Conservation (phyloP, 495 filamentous ascomycete species). For the Hapsidospora chrysogenum region DNA sequence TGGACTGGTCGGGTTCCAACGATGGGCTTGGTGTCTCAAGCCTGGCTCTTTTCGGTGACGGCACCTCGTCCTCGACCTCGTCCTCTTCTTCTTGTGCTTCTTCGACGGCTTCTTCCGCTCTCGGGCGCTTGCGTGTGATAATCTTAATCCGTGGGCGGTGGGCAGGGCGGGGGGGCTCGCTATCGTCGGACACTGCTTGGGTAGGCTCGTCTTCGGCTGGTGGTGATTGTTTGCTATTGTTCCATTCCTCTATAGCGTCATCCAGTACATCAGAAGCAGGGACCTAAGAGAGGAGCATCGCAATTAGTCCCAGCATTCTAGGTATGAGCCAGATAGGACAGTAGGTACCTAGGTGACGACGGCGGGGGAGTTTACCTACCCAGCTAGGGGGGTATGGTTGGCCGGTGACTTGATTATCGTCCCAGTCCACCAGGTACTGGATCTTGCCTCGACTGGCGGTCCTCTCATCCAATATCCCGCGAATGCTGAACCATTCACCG, state of each 20-base stretch:
- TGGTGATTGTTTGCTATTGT: too few relatives aligned
- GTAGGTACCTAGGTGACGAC: too few relatives aligned
- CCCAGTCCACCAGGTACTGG: constrained; percentile 2
- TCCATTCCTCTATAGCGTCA: neutral
- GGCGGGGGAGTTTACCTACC: constrained; percentile 1
- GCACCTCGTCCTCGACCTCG: too few relatives aligned
- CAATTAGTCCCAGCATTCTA: too few relatives aligned
- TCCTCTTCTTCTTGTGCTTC: too few relatives aligned
- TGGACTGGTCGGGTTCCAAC: neutral
- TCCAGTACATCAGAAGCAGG: too few relatives aligned
- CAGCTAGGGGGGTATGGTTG: neutral
- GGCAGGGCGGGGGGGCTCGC: constrained; percentile 1
- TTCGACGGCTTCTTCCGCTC: too few relatives aligned
- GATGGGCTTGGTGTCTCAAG: too few relatives aligned
- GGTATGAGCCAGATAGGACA: too few relatives aligned
- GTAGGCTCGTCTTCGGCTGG: neutral
- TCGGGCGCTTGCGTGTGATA: neutral
- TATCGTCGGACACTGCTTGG: neutral
- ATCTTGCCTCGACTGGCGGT: neutral
- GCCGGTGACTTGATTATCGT: constrained; percentile 1
- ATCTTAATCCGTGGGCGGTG: neutral
- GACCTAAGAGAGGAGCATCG: neutral
- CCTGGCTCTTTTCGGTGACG: too few relatives aligned
- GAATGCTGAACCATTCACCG: neutral
- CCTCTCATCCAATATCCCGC: constrained; percentile 1